Evolutionary conservation across 441 rosid species (phyloP).

Genomic region (Populus hybrid): DNA sequence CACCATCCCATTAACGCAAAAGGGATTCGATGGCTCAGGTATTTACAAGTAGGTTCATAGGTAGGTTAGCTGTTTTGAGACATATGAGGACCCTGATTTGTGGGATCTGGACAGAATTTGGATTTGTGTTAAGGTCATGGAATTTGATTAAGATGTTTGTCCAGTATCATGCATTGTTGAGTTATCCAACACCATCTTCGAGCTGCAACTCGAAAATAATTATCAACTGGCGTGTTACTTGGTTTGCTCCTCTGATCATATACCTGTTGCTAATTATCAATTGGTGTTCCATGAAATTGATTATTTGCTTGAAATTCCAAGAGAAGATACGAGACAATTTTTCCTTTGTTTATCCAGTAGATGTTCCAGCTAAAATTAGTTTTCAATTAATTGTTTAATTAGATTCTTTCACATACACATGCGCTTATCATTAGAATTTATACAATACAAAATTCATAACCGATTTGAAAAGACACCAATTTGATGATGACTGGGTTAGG

Average conservation of each 20-base stretch:
- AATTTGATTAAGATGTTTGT: conserved; percentile 6
- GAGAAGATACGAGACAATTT: not conserved
- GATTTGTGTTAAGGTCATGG: not conserved
- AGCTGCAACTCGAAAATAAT: not conserved
- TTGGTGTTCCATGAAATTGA: no score
- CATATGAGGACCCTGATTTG: conserved; percentile 24
- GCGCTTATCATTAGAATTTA: not conserved
- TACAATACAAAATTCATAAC: not conserved
- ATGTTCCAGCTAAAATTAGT: not conserved
- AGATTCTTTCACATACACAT: not conserved
- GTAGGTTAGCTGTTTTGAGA: conserved; percentile 29
- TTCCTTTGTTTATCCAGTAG: not conserved
- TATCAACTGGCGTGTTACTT: not conserved
- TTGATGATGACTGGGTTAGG: not conserved
- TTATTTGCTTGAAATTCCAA: not conserved
- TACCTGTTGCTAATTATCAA: no score
- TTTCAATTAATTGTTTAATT: not conserved
- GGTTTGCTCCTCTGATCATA: no score
- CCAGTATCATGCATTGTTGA: not conserved
- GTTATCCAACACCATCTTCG: not conserved
- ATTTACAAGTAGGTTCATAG: not conserved
- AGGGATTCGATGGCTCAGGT: not conserved
- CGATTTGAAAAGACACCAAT: not conserved
- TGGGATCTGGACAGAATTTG: conserved; percentile 25
- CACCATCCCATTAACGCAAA: conserved; percentile 16